phyloP scores from a whole-genome alignment of 1,284 basidiomycete species.

The Sphaerobolus stellatus region DNA sequence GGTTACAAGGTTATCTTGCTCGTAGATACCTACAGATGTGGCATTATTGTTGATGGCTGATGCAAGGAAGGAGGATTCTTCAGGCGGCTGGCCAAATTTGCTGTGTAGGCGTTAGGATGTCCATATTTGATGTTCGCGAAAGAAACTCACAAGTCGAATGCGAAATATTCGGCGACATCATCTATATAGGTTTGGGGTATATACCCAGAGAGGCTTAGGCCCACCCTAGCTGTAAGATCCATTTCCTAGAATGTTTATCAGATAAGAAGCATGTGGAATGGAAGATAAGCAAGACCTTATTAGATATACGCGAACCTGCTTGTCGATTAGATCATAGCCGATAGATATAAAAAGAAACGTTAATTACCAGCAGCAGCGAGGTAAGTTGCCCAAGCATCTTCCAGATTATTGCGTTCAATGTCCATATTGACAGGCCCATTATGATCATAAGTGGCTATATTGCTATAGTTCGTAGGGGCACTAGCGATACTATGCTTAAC shows the following conservation, averaged over 20 bases:
- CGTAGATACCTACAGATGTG: constrained; percentile 54
- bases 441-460: not conserved
- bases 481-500: constrained; percentile 55
- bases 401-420: not conserved
- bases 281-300: not conserved
- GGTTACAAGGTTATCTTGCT: constrained; percentile 51
- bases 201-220: constrained; percentile 46
- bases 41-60: constrained; percentile 1
- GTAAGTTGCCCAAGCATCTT: not conserved
- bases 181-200: constrained; percentile 43
- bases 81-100: not conserved
- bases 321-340: not conserved
- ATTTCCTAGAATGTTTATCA: not conserved
- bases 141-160: constrained; percentile 38
- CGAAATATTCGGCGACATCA: constrained; percentile 52
- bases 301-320: not conserved
- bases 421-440: not conserved
- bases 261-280: not conserved
- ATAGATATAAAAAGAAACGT: not conserved
- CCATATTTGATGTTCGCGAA: constrained; percentile 58
- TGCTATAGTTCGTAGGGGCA: constrained; percentile 25
- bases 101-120: constrained; percentile 53
- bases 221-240: constrained; percentile 48
- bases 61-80: constrained; percentile 3
- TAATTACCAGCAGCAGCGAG: constrained; percentile 1